These are phyloP conservation scores for Pichia thaimueangensis DNA, from an alignment of 805 yeast genomes.

Conservation along the genomic window DNA sequence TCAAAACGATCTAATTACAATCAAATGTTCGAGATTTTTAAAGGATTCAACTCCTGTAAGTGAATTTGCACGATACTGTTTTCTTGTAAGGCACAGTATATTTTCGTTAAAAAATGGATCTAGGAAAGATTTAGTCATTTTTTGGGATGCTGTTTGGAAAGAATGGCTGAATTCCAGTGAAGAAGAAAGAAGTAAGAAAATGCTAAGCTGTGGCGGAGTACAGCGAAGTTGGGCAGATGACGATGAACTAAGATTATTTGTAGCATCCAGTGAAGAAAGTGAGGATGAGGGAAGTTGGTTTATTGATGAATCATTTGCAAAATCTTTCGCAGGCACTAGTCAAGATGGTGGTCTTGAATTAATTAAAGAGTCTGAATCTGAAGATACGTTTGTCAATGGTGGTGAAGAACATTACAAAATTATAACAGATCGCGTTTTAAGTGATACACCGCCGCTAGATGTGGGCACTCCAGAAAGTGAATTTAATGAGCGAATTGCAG, in stretches of 20 bases:
- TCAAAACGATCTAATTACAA: slow-evolving; percentile 4
- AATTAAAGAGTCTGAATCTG: slow-evolving; percentile 13
- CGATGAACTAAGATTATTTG: slow-evolving; percentile 20
- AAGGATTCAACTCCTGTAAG: slow-evolving; percentile 22
- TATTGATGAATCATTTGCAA: neutral
- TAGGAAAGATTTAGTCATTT: slow-evolving; percentile 17
- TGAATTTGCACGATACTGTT: slow-evolving; percentile 26
- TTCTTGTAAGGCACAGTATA: slow-evolving; percentile 16
- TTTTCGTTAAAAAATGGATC: slow-evolving; percentile 19
- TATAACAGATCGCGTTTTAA: too few species aligned
- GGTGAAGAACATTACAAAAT: too few species aligned
- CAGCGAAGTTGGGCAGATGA: slow-evolving; percentile 21
- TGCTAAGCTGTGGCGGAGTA: slow-evolving; percentile 11
- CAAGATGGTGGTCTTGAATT: slow-evolving; percentile 9
- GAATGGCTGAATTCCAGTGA: slow-evolving; percentile 19
- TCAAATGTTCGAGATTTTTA: slow-evolving; percentile 16
- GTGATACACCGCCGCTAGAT: neutral
- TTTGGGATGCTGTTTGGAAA: slow-evolving; percentile 23
- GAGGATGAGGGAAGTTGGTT: slow-evolving; percentile 13
- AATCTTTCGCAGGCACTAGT: neutral
- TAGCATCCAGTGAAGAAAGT: slow-evolving; percentile 15
- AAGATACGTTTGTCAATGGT: neutral
- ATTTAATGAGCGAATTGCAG: neutral
- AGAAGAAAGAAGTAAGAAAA: slow-evolving; percentile 15
- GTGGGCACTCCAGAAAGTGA: neutral